phyloP scores from a whole-genome alignment of 768 basidiomycete genomes.

The Suillus sp. region DNA sequence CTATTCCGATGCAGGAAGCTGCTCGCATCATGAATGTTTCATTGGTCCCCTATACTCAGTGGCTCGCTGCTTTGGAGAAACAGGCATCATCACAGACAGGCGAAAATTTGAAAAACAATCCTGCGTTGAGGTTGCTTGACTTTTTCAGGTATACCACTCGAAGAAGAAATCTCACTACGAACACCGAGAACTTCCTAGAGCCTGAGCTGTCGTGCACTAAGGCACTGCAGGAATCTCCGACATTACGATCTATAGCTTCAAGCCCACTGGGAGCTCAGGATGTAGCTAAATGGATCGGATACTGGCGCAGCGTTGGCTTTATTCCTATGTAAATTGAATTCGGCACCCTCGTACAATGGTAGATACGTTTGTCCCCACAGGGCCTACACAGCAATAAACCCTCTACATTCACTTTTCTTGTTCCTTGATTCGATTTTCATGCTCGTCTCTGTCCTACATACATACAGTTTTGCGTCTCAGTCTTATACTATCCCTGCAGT shows the following conservation, averaged over 20 bases:
- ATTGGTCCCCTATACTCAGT: slow-evolving; percentile 34
- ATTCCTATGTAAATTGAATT: neutral
- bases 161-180: neutral
- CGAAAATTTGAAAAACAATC: neutral
- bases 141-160: slow-evolving; percentile 9
- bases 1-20: slow-evolving; percentile 17
- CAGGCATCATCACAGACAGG: neutral
- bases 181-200: slow-evolving; percentile 8
- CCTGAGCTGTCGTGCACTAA: slow-evolving; percentile 8
- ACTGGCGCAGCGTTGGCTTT: slow-evolving; percentile 16
- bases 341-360: neutral
- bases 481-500: too few species aligned
- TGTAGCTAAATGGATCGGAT: slow-evolving; percentile 11
- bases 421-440: too few species aligned
- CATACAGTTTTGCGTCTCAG: too few species aligned
- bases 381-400: too few species aligned
- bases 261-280: neutral
- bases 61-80: slow-evolving; percentile 30
- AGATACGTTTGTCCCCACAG: neutral
- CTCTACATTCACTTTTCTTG: too few species aligned
- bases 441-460: too few species aligned
- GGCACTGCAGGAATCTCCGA: slow-evolving; percentile 7
- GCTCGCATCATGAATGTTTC: slow-evolving; percentile 28
- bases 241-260: neutral
- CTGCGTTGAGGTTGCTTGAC: slow-evolving; percentile 15